These are phyloP conservation scores for Pythium myriotylum DNA, from an alignment of 352 stramenopile species.

Conservation along the genomic window DNA sequence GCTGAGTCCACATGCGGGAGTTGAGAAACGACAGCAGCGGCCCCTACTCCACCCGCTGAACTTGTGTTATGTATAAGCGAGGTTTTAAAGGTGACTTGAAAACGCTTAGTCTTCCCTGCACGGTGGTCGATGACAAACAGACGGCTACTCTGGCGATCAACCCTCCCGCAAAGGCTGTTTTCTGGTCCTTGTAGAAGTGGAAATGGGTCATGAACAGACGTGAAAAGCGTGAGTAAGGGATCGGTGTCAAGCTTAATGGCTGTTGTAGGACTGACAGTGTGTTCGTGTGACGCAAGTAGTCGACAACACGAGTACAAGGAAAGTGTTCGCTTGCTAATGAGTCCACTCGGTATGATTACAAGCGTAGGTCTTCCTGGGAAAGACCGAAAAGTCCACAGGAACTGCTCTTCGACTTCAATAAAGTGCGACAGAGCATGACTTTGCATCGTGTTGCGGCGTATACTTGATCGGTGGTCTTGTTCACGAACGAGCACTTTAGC, in stretches of 20 bases:
- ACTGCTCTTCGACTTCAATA: constrained; percentile 47
- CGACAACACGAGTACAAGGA: constrained; percentile 46
- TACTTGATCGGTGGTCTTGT: constrained; percentile 27
- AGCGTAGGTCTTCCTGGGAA: constrained; percentile 38
- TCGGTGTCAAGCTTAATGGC: not conserved
- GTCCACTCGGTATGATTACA: constrained; percentile 42
- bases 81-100: constrained; percentile 43
- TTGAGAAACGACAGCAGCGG: constrained; percentile 30
- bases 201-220: constrained; percentile 39
- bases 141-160: constrained; percentile 45
- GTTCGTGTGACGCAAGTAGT: constrained; percentile 28
- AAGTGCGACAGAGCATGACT: constrained; percentile 32
- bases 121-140: constrained; percentile 45
- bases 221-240: constrained; percentile 46
- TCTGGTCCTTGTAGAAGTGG: constrained; percentile 27
- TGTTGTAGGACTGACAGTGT: constrained; percentile 5
- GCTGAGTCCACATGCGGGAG: constrained; percentile 8
- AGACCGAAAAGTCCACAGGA: constrained; percentile 47
- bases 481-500: constrained; percentile 50
- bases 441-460: constrained; percentile 35
- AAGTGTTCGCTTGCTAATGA: constrained; percentile 39
- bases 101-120: constrained; percentile 12
- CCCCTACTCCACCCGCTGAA: constrained; percentile 34
- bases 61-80: constrained; percentile 46
- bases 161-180: constrained; percentile 32